Evolutionary conservation across 2,329 filamentous ascomycete species (phyloP).

Genomic region (Pezicula carpinea): DNA sequence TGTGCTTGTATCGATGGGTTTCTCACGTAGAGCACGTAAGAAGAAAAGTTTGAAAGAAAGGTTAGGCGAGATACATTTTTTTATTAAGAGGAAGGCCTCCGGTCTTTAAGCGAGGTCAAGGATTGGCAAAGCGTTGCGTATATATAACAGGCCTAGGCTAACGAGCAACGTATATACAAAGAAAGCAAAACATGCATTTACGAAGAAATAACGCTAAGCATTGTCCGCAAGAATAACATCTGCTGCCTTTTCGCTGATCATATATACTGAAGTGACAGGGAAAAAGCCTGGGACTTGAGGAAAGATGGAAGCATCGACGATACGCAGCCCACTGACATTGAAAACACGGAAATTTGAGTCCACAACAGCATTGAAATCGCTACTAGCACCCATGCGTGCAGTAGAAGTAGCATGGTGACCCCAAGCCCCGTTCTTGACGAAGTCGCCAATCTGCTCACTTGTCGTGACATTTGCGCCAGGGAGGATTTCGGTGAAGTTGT

Average conservation of each 20-base stretch:
- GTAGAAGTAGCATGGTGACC: slow-evolving; percentile 55
- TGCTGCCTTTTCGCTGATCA: slow-evolving; percentile 57
- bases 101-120: too few relatives aligned
- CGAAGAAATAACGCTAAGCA: not conserved
- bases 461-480: slow-evolving; percentile 36
- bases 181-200: too few relatives aligned
- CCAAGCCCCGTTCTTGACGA: slow-evolving; percentile 45
- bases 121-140: too few relatives aligned
- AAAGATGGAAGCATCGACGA: slow-evolving; percentile 58
- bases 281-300: slow-evolving; percentile 49
- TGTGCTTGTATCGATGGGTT: too few relatives aligned
- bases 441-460: slow-evolving; percentile 40
- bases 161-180: too few relatives aligned
- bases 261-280: slow-evolving; percentile 46
- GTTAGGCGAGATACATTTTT: too few relatives aligned
- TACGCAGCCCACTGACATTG: slow-evolving; percentile 49
- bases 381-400: slow-evolving; percentile 48
- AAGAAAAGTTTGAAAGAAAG: too few relatives aligned
- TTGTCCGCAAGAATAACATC: slow-evolving; percentile 41
- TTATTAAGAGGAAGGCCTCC: too few relatives aligned
- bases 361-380: slow-evolving; percentile 50
- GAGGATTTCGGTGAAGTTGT: slow-evolving; percentile 37
- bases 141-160: too few relatives aligned
- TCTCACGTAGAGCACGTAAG: too few relatives aligned
- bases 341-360: slow-evolving; percentile 53